These are phyloP conservation scores for Oryza australiensis DNA, from an alignment of 176 grass and related monocot genomes.

Conservation along the genomic window DNA sequence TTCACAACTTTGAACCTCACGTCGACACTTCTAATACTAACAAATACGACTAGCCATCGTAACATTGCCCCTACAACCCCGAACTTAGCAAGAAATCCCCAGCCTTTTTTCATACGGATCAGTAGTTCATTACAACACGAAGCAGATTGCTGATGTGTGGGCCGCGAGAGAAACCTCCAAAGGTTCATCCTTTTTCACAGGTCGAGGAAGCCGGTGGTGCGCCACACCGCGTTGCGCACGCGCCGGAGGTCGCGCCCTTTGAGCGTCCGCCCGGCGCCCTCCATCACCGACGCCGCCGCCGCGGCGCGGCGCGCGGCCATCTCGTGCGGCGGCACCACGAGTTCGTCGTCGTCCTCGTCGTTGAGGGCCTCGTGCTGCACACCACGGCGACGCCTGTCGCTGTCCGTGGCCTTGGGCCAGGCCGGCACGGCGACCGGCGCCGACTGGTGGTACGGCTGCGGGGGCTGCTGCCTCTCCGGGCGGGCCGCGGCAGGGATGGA, in stretches of 20 bases:
- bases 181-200: constrained; percentile 57
- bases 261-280: constrained; percentile 72
- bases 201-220: constrained; percentile 85
- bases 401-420: constrained; percentile 49
- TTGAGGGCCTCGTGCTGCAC: constrained; percentile 22
- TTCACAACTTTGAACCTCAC: constrained; percentile 17
- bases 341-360: constrained; percentile 42
- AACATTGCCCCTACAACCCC: constrained; percentile 9
- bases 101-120: constrained; percentile 2
- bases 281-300: constrained; percentile 65
- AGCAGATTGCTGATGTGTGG: not conserved
- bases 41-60: constrained; percentile 8
- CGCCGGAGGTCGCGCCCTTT: constrained; percentile 79
- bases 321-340: constrained; percentile 67
- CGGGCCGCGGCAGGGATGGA: constrained; percentile 24
- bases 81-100: constrained; percentile 19
- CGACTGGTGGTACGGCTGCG: constrained; percentile 53
- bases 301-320: constrained; percentile 57
- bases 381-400: constrained; percentile 25
- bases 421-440: constrained; percentile 69
- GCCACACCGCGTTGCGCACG: constrained; percentile 82
- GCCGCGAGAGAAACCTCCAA: constrained; percentile 35
- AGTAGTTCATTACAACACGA: not conserved
- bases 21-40: not conserved
- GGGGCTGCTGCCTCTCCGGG: constrained; percentile 26